Conservation (phyloP, 352 stramenopile species). For the Phytophthora europaea region DNA sequence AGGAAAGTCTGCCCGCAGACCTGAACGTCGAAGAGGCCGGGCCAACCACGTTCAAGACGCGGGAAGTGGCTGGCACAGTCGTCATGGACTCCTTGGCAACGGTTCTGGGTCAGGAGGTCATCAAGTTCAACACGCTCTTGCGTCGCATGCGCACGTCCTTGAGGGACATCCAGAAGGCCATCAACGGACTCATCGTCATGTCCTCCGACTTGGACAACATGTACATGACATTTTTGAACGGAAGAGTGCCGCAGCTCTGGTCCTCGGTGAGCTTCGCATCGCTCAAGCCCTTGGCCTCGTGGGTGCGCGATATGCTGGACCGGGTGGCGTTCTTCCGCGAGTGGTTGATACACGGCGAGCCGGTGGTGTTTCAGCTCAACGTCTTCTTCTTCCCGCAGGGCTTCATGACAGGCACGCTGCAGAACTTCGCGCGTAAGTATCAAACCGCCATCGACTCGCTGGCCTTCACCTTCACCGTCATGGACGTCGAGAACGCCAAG, state of each 20-base stretch:
- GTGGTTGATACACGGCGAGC: slow-evolving; percentile 94
- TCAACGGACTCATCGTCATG: slow-evolving; percentile 95
- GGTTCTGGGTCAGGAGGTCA: slow-evolving; percentile 94
- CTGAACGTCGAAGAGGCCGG: slow-evolving; percentile 90
- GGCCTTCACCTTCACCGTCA: slow-evolving; percentile 91
- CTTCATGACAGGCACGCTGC: slow-evolving; percentile 96
- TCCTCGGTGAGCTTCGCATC: slow-evolving; percentile 92
- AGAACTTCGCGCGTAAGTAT: slow-evolving; percentile 97
- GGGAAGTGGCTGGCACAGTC: slow-evolving; percentile 77
- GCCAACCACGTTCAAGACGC: slow-evolving; percentile 93
- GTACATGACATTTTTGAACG: slow-evolving; percentile 95
- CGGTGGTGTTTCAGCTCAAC: slow-evolving; percentile 90
- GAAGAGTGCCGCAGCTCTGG: slow-evolving; percentile 92
- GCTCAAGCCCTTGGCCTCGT: slow-evolving; percentile 93
- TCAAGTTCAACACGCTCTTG: slow-evolving; percentile 95
- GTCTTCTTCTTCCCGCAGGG: slow-evolving; percentile 97
- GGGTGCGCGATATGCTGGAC: slow-evolving; percentile 91
- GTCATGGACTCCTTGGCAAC: slow-evolving; percentile 95
- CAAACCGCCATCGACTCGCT: slow-evolving; percentile 95
- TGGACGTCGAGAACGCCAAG: slow-evolving; percentile 66
- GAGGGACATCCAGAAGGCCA: slow-evolving; percentile 80
- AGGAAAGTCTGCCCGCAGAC: slow-evolving; percentile 63
- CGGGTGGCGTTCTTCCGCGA: slow-evolving; percentile 93
- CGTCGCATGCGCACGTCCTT: slow-evolving; percentile 86
- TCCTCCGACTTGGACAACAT: slow-evolving; percentile 96